Evolutionary conservation across 2,329 filamentous ascomycete genomes (phyloP), one percentile per base, ranked within the genome.

Genomic region (Paecilomyces sp.): DNA sequence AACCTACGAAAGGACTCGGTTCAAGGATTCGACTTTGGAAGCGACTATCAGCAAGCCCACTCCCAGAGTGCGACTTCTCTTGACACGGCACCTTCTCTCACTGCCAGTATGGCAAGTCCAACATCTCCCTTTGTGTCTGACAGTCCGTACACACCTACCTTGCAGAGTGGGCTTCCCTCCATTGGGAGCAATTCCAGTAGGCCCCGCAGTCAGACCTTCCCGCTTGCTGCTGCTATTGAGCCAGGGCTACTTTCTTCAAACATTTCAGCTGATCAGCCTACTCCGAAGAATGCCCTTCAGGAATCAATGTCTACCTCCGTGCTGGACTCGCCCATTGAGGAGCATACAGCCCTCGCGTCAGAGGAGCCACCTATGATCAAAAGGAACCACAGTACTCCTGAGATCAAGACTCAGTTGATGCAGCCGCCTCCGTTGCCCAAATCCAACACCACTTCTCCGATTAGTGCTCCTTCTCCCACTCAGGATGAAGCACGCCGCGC

Each of bases 161-260:
- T 79, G 59, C 80, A 83, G 63, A 76, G 78, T 28, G 79, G 78
- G 60, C 77, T 79, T 36, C 77, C 78, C 58, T 78, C 76, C 47
- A 72, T 75, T 52, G 69, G 75, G 59, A 77, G 79, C 57, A 85
- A 85, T 67, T 86, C 88, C 64, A 88, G 89, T 67, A 83, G 91
- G 59, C 90, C 90, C n/a, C 83, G 91, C 68, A 94, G 90, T 72
- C 91, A 95, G 73, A 96, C 91, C 0, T 92, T 96, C 63, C 91
- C 92, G 1, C 86, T 88, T 53, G 78, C 91, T 51, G 66, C 69
- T 54, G 64, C 41, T 47, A 47, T 75, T 33, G 79, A 87, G 64
- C 79, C 83, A 31, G 69, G 63, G 18, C 82, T 83, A 66, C 79
- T 83, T 62, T 79, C 80, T 3, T 58, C 67, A 36, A 78, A 80